These are phyloP conservation scores for Ampelocalamus luodianensis DNA, from an alignment of 176 grass and related monocot species.

Conservation along the genomic window DNA sequence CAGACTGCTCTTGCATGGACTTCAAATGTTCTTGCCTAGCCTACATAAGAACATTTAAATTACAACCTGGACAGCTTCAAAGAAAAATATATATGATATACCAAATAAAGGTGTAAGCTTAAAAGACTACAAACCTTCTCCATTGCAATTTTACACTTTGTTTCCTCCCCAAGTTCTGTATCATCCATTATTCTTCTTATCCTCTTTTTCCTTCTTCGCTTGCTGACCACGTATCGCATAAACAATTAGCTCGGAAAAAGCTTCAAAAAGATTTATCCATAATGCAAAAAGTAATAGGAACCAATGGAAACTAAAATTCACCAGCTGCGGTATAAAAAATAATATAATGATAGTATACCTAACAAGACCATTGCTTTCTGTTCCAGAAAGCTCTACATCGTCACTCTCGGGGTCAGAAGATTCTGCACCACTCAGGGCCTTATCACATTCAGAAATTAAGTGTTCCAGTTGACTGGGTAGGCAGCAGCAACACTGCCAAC, in stretches of 20 bases:
- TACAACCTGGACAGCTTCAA: constrained; percentile 26
- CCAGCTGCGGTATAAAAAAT: neutral
- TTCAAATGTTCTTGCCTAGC: constrained; percentile 98
- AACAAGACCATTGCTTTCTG: constrained; percentile 50
- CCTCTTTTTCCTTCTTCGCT: constrained; percentile 72
- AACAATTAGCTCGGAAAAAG: constrained; percentile 2
- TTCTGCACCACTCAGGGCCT: constrained; percentile 52
- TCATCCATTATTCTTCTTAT: constrained; percentile 98
- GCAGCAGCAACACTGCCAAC: constrained; percentile 92
- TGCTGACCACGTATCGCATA: constrained; percentile 45
- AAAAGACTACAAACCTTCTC: constrained; percentile 78
- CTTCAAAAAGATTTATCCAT: neutral
- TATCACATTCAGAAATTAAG: constrained; percentile 83
- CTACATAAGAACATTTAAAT: constrained; percentile 54
- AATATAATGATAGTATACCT: constrained; percentile 51
- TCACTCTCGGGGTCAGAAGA: constrained; percentile 75
- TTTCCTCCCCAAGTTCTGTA: constrained; percentile 95
- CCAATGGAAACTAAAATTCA: neutral
- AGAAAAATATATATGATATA: constrained; percentile 21
- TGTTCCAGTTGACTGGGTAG: constrained; percentile 64
- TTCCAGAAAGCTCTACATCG: constrained; percentile 54
- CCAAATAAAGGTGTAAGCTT: neutral
- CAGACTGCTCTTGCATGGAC: constrained; percentile 89
- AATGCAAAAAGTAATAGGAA: constrained; percentile 17
- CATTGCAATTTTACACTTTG: constrained; percentile 83